Conservation (phyloP, 495 filamentous ascomycete species). For the Tuber calosporum region DNA sequence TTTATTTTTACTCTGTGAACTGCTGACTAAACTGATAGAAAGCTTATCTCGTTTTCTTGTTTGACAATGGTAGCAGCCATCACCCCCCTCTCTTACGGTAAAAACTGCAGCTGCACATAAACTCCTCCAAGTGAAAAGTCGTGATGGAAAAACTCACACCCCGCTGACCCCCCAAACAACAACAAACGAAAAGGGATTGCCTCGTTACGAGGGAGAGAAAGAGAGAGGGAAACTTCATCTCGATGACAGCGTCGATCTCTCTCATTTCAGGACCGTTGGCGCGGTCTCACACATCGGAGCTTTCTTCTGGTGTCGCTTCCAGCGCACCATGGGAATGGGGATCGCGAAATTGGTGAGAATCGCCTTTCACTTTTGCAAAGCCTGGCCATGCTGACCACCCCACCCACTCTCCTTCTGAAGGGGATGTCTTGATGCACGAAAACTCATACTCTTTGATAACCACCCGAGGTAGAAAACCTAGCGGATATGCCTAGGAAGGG, state of each 20-base stretch:
- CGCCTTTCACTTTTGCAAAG: slow-evolving; percentile 22
- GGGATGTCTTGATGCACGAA: slow-evolving; percentile 19
- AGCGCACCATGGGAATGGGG: slow-evolving; percentile 28
- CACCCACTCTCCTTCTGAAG: slow-evolving; percentile 9
- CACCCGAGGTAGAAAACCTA: not conserved
- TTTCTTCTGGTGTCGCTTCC: slow-evolving; percentile 36
- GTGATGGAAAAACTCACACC: not conserved
- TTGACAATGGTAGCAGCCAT: not conserved
- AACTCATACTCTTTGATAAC: not conserved
- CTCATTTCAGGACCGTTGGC: slow-evolving; percentile 9
- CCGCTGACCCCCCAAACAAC: not conserved
- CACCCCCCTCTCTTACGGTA: slow-evolving; percentile 15
- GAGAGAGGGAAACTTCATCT: slow-evolving; percentile 23
- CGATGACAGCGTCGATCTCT: slow-evolving; percentile 35
- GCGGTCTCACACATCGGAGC: slow-evolving; percentile 35
- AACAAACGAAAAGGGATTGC: not conserved
- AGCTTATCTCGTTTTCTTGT: not conserved
- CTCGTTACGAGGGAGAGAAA: slow-evolving; percentile 9
- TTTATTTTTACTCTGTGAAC: not conserved
- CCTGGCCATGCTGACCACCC: slow-evolving; percentile 30
- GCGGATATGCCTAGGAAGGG: not conserved
- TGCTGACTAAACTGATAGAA: not conserved
- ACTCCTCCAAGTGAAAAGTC: slow-evolving; percentile 23
- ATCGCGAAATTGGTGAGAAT: slow-evolving; percentile 36
- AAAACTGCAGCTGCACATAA: slow-evolving; percentile 15